phyloP scores from a whole-genome alignment of 2,329 filamentous ascomycete species.

The Scleromitrula shiraiana region DNA sequence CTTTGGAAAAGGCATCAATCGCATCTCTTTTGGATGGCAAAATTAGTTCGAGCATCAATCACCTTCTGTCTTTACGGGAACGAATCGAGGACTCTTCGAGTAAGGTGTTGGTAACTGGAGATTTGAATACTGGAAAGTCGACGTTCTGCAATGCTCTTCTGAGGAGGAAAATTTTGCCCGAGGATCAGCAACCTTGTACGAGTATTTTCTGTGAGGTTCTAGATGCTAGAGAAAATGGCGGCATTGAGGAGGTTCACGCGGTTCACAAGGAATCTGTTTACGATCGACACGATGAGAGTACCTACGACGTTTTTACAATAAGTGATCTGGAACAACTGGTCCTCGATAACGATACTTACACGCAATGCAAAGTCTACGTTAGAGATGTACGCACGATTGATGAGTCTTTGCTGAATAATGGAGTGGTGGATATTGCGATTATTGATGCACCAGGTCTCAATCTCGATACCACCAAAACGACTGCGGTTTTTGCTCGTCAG shows the following conservation, averaged over 20 bases:
- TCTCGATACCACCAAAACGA: conserved; percentile 93
- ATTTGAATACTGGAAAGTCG: conserved; percentile 94
- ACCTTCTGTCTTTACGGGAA: conserved; percentile 77
- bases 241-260: conserved; percentile 90
- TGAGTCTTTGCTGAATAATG: conserved; percentile 91
- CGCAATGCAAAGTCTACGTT: conserved; percentile 95
- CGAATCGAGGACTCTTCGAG: conserved; percentile 96
- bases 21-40: conserved; percentile 88
- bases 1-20: conserved; percentile 84
- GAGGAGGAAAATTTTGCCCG: conserved; percentile 83
- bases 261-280: conserved; percentile 76
- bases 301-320: conserved; percentile 80
- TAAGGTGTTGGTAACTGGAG: conserved; percentile 92
- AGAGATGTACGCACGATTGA: conserved; percentile 84
- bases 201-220: conserved; percentile 98
- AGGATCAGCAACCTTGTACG: conserved; percentile 96
- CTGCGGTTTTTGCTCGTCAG: conserved; percentile 90
- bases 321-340: conserved; percentile 81
- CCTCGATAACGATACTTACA: conserved; percentile 77
- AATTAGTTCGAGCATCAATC: conserved; percentile 87
- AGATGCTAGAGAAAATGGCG: conserved; percentile 82
- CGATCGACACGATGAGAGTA: conserved; percentile 84
- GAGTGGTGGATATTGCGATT: conserved; percentile 93
- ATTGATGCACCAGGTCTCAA: conserved; percentile 96
- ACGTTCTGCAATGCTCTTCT: conserved; percentile 98